Conservation (phyloP, 306 rosid species). For the Carpinus viminea region DNA sequence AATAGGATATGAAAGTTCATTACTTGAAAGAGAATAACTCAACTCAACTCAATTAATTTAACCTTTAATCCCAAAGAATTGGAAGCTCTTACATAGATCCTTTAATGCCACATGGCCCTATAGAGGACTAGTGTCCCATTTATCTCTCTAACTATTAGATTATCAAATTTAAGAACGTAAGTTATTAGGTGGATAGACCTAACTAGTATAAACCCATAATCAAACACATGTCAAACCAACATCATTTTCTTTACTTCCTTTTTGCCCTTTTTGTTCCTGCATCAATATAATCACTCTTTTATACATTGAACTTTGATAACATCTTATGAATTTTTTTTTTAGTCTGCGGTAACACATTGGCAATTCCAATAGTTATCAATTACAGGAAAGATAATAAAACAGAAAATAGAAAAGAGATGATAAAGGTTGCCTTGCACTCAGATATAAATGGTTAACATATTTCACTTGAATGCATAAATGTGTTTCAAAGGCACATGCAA, state of each 20-base stretch:
- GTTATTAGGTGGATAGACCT: background rate
- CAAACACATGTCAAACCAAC: background rate
- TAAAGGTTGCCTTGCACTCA: background rate
- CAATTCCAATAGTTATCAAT: background rate
- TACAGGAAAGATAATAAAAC: background rate
- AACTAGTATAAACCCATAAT: background rate
- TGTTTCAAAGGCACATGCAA: background rate
- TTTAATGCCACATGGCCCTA: background rate
- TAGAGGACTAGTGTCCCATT: background rate
- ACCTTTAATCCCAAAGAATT: background rate
- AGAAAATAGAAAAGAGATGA: background rate
- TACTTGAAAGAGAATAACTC: background rate
- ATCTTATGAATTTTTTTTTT: background rate
- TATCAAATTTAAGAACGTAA: background rate
- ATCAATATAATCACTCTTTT: background rate
- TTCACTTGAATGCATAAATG: background rate
- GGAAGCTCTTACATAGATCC: background rate
- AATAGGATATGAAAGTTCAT: background rate
- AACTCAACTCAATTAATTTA: background rate
- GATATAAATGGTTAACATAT: background rate
- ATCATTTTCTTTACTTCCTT: background rate
- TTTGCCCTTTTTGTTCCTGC: background rate
- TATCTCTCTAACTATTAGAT: background rate
- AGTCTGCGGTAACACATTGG: background rate
- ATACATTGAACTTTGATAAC: background rate